Evolutionary conservation across 306 rosid genomes (phyloP), one percentile per base, ranked within the genome.

Genomic region (Ammopiptanthus mongolicus): DNA sequence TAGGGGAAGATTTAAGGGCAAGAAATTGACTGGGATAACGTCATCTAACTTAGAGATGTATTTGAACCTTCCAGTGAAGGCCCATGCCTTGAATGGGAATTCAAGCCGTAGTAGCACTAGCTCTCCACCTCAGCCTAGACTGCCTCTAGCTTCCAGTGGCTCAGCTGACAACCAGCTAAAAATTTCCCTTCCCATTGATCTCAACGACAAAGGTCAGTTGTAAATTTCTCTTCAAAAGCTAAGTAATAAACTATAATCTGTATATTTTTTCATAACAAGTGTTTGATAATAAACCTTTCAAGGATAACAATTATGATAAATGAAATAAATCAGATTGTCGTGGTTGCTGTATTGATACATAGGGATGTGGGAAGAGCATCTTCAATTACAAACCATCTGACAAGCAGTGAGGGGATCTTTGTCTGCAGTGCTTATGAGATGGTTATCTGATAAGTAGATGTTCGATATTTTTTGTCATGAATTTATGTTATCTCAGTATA

Each of bases 1-100:
- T 41, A 87, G 98, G 93, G 98, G 88, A 78, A 89, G 92, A 85
- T 79, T 80, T 47, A 96, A 96, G 91, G 86, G 53, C 82, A 92
- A 89, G 91, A 90, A 84, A 85, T 79, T 60, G 78, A 50, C 80
- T 31, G 93, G 87, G 81, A 53, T 77, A 62, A 62, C 80, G 62
- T 61, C 83, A 29, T 79, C 98, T 73, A 86, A 84, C 86, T 78
- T 87, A 71, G 98, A 96, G 82, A 86, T 85, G 72, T 89, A 81
- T 80, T 80, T 90, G 78, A 95, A 85, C 69, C 87, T 82, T 80
- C 97, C 86, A 78, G 85, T 56, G 82, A 89, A 78, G 87, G 82
- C 78, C 18, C 88, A 86, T 47, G 58, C 81, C 77, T 78, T 92
- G 59, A 92, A 90, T 87, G 91, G 91, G 64, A 87, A 85, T 84